Evolutionary conservation across 208 protist species (phyloP), one percentile per base, ranked within the genome.

Genomic region (Kentomonas sorsogonicus): DNA sequence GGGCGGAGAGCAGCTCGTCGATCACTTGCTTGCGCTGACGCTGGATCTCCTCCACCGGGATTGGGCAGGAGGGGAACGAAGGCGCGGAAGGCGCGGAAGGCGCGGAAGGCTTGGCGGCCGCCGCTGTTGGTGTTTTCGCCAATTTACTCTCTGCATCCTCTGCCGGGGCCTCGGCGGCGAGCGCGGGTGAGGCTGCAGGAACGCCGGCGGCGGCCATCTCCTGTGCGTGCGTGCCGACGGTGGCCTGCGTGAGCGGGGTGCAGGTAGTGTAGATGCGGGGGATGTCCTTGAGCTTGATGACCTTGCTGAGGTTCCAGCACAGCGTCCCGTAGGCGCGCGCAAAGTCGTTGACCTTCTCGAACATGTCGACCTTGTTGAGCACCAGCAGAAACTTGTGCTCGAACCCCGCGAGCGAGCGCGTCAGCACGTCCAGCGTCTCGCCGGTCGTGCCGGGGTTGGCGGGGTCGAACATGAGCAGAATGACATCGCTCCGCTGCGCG

Each of bases 231-330:
- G 13, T n/a, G 29, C 31, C 45, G 40, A 23, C 56, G 11, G 16
- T 44, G 16, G 18, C 40, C 36, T 59, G 62, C 16, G 36, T 39
- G 9, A 69, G 51, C 29, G 65, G 66, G 0, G 77, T 84, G 54
- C 67, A 95, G 20, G 84, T 97, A 5, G 86, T 95, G 74, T 94
- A 95, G 63, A 97, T 93, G 29, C 73, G 83, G 22, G 91, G 91
- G 38, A 95, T 76, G 52, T 97, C 91, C 60, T 97, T 95, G 66
- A 89, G 74, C 25, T 64, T 69, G 55, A 97, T 79, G 10, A 94
- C 84, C 55, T 95, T 95, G 60, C 82, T 83, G 0, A 95, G 75
- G 59, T 95, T 94, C 91, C 91, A 97, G 82, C 88, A 97, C 4
- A 97, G 74, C 3, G 85, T 79, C 13, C 89, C 91, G 72, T 95